Base-by-base conservation (phyloP, 2,329 filamentous ascomycete genomes). In the Orbilia javanica region DNA sequence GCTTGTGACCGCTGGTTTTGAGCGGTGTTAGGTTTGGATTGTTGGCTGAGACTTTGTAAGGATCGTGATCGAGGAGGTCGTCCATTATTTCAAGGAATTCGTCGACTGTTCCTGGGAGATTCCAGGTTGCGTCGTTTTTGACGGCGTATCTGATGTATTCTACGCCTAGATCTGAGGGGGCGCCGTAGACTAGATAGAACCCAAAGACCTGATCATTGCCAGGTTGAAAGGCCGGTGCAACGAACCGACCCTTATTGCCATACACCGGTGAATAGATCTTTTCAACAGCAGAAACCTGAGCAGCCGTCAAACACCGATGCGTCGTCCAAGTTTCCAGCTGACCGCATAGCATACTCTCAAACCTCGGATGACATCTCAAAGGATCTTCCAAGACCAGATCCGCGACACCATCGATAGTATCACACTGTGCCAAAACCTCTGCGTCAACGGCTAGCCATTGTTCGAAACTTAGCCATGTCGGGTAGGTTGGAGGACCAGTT, bases 351-450 rank as follows among this genome's bases (percentile, higher is more conserved):
- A 85, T 71, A 1, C 80, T 80, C 52, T 83, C 82, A 2, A 84
- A 80, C 62, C 82, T 72, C 1, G 84, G 84, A 4, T 81, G 67
- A 64, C 84, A 85, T 4, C 82, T 80, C 27, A 82, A 79, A 0
- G 84, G 83, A 46, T 85, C 83, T 67, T 84, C 84, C 34, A 86
- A 83, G 44, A 85, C 85, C 3, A 85, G 85, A 80, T 88, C 87
- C 10, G 82, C 81, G 7, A 85, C 84, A 18, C 86, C 86, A 79
- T 88, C 87, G 6, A 87, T 81, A 1, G 80, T 80, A 78, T 88
- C 87, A 80, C 87, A 88, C 81, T 88, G 86, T 11, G 83, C 82
- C 20, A 88, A 50, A 20, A 85, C 83, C 69, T 84, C 84, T 0
- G 82, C 64, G 46, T 84, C 82, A 4, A 84, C 82, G 4, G 83